Evolutionary conservation across 2,329 filamentous ascomycete species (phyloP).

Genomic region (Clathrospora elynae): DNA sequence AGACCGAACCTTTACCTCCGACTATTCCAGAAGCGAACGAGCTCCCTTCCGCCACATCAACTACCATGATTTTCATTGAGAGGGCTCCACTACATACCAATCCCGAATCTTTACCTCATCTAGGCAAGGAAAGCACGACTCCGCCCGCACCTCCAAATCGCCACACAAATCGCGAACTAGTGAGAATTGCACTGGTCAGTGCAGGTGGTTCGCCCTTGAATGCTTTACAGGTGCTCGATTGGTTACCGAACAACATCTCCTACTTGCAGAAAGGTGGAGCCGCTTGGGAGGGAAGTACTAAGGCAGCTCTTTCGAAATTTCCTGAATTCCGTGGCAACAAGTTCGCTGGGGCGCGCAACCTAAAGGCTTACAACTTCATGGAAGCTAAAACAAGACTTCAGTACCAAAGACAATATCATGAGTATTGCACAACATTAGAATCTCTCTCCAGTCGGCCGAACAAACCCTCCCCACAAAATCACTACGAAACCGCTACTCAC

Average conservation of each 20-base stretch:
- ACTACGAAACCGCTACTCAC: background rate
- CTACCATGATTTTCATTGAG: no score
- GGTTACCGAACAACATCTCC: slow-evolving; percentile 18
- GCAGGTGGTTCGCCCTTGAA: slow-evolving; percentile 16
- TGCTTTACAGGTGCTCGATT: slow-evolving; percentile 13
- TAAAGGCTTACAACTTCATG: slow-evolving; percentile 6
- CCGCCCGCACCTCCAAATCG: background rate
- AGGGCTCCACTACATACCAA: no score
- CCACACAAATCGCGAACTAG: slow-evolving; percentile 13
- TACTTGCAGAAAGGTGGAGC: slow-evolving; percentile 13
- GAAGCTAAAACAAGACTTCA: slow-evolving; percentile 5
- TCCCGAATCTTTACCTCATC: background rate
- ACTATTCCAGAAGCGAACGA: no score
- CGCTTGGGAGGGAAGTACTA: slow-evolving; percentile 22
- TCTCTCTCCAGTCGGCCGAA: background rate
- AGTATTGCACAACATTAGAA: background rate
- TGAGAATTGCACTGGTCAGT: slow-evolving; percentile 21
- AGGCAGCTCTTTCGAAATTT: slow-evolving; percentile 14
- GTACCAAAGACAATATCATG: slow-evolving; percentile 5
- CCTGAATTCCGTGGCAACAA: slow-evolving; percentile 17
- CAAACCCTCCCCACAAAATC: background rate
- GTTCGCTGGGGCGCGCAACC: background rate
- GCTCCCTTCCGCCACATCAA: no score
- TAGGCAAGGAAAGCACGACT: background rate
- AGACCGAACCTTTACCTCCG: no score